A percentile compares a stretch with the other conserved stretches of the same genome.
Conservation (phyloP, 73 alveolate genomes). For the Durusdinium trenchii region DNA sequence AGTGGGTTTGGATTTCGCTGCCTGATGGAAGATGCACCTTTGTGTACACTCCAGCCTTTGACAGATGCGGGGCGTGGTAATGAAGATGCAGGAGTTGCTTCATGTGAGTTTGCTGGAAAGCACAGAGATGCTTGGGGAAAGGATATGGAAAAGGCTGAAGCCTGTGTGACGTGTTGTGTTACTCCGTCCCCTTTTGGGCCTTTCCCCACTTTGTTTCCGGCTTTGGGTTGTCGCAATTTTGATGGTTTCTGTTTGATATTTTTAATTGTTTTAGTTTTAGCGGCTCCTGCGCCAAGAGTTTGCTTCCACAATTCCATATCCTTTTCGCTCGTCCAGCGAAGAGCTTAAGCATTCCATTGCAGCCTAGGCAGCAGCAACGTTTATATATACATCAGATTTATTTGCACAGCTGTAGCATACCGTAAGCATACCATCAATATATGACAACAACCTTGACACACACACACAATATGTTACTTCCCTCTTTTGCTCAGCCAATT, state of each 20-base stretch:
- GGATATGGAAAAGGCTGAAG: slow-evolving; percentile 13
- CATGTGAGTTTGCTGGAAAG: slow-evolving; percentile 81
- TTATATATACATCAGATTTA: no score
- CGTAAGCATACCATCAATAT: no score
- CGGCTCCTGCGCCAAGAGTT: background rate
- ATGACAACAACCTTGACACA: no score
- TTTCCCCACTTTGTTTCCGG: no score
- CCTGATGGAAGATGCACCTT: slow-evolving; percentile 27
- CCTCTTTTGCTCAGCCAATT: no score
- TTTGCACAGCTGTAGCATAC: no score
- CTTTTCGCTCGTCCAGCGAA: slow-evolving; percentile 41
- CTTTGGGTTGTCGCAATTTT: no score
- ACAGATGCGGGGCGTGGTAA: slow-evolving; percentile 66
- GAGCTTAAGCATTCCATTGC: slow-evolving; percentile 3
- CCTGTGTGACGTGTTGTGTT: background rate
- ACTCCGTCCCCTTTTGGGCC: no score
- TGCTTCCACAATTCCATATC: background rate
- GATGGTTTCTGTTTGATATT: no score
- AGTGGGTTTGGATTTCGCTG: no score
- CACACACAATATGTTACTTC: no score
- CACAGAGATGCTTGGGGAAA: slow-evolving; percentile 80
- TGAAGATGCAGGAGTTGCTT: slow-evolving; percentile 1
- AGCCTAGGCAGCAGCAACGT: slow-evolving; percentile 25
- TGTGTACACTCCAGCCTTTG: slow-evolving; percentile 14
- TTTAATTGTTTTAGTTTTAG: no score